These are phyloP conservation scores for Poronia punctata DNA, from an alignment of 495 filamentous ascomycete species.

Conservation along the genomic window DNA sequence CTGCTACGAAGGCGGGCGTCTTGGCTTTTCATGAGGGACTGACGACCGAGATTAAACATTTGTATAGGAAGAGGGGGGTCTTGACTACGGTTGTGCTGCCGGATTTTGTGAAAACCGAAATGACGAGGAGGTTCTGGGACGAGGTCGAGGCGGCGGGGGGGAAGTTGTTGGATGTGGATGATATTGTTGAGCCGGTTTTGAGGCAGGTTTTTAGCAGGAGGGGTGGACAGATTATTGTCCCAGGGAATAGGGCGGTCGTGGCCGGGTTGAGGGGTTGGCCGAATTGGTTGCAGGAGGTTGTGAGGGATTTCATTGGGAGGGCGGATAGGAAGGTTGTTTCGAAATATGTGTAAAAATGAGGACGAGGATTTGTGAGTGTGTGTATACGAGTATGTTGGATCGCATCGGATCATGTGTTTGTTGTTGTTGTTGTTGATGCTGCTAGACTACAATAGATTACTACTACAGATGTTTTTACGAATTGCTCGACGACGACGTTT, in stretches of 20 bases:
- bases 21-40: conserved; percentile 45
- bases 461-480: no score
- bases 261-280: conserved; percentile 1
- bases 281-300: conserved; percentile 2
- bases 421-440: no score
- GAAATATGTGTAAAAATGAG: not conserved
- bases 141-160: conserved; percentile 24
- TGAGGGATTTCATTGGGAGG: conserved; percentile 4
- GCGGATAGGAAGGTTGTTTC: not conserved
- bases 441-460: no score
- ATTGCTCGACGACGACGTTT: no score
- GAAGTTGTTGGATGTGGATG: conserved; percentile 40
- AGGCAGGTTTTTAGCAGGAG: conserved; percentile 37
- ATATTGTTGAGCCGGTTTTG: conserved; percentile 43
- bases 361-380: no score
- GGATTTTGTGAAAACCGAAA: conserved; percentile 39
- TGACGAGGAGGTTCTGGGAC: conserved; percentile 31
- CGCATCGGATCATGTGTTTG: no score
- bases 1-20: conserved; percentile 48
- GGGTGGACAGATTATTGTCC: conserved; percentile 36
- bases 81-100: conserved; percentile 24
- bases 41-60: conserved; percentile 1
- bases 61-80: conserved; percentile 1
- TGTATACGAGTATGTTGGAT: no score
- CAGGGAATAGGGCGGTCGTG: not conserved